Evolutionary conservation across 345 rosid genomes (phyloP).

Genomic region (Psidium guajava): DNA sequence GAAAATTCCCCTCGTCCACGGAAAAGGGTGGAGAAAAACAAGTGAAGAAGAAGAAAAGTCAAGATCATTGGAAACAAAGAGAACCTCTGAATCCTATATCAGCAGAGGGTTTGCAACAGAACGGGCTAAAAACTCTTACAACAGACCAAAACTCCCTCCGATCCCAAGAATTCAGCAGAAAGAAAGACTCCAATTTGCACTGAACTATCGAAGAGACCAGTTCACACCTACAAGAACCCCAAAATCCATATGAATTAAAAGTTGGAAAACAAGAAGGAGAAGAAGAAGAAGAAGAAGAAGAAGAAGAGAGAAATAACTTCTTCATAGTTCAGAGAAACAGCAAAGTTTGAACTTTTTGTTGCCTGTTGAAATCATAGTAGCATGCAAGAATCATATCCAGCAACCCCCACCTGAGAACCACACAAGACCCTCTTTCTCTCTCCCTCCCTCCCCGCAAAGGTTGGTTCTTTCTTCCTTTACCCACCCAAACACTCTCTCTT

Average conservation of each 20-base stretch:
- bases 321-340: neutral
- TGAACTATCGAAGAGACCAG: neutral
- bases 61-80: conserved; percentile 15
- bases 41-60: neutral
- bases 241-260: neutral
- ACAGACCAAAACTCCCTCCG: conserved; percentile 14
- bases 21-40: neutral
- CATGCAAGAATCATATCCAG: neutral
- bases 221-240: neutral
- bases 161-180: conserved; percentile 35
- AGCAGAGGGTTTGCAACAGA: conserved; percentile 43
- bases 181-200: conserved; percentile 5
- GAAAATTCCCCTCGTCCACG: neutral
- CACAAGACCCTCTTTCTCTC: neutral
- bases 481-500: neutral
- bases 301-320: neutral
- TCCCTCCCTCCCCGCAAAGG: neutral
- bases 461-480: neutral
- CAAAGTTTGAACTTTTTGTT: neutral
- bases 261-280: neutral
- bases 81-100: conserved; percentile 40
- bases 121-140: conserved; percentile 29
- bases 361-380: neutral
- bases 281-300: neutral
- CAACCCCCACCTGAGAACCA: neutral